Conservation (phyloP, 176 grass and related monocot genomes). For the Eragrostis curvula region DNA sequence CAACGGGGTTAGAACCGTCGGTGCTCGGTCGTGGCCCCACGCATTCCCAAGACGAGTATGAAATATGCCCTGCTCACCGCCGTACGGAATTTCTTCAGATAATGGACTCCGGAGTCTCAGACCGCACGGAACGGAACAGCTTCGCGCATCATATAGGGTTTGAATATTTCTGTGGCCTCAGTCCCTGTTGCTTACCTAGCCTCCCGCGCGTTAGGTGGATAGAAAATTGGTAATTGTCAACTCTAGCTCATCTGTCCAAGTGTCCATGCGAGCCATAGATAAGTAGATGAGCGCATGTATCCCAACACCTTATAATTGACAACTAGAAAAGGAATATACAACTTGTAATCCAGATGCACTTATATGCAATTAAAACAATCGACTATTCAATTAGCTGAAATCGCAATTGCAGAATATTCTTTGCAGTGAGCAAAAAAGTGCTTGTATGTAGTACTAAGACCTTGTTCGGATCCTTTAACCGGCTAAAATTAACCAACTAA, state of each 20-base stretch:
- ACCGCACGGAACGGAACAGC: constrained; percentile 9
- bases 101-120: not conserved
- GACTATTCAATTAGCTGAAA: not conserved
- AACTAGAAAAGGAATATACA: not conserved
- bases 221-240: constrained; percentile 37
- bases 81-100: constrained; percentile 36
- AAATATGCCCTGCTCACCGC: not conserved
- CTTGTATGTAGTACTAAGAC: too few relatives aligned
- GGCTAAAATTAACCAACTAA: too few relatives aligned
- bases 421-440: not conserved
- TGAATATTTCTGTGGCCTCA: not conserved
- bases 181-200: constrained; percentile 11
- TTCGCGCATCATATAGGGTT: not conserved
- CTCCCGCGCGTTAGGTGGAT: not conserved
- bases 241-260: constrained; percentile 35
- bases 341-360: not conserved
- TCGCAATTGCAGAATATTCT: not conserved
- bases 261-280: constrained; percentile 2
- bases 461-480: too few relatives aligned
- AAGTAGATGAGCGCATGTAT: constrained; percentile 15
- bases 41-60: not conserved
- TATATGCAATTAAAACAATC: not conserved
- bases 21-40: constrained; percentile 23
- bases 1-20: constrained; percentile 31
- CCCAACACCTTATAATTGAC: constrained; percentile 4